These are phyloP conservation scores for Zostera marina DNA, from an alignment of 116 monocot genomes.

Conservation along the genomic window DNA sequence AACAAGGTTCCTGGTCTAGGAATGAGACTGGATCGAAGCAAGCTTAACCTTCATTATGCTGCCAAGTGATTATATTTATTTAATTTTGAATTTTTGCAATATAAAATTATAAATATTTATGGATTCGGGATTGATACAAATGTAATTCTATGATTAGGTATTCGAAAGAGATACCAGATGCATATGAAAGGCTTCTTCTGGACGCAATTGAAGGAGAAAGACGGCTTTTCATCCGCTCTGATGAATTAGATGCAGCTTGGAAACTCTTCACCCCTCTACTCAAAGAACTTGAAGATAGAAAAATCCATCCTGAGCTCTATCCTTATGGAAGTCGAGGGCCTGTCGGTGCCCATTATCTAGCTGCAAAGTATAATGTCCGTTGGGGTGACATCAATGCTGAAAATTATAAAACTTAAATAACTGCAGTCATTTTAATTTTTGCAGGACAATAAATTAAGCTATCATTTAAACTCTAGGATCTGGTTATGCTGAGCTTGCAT, in stretches of 20 bases:
- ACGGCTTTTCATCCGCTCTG: slow-evolving; percentile 52
- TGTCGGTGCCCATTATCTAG: slow-evolving; percentile 54
- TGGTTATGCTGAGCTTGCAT: no score
- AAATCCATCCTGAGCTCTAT: slow-evolving; percentile 45
- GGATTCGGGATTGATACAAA: no score
- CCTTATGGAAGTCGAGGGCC: slow-evolving; percentile 68
- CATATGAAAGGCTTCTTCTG: slow-evolving; percentile 52
- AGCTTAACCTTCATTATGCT: slow-evolving; percentile 89
- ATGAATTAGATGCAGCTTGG: slow-evolving; percentile 64
- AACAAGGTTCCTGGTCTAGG: slow-evolving; percentile 87
- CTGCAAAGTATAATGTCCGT: slow-evolving; percentile 40
- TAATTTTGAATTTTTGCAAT: background rate
- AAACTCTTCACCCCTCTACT: slow-evolving; percentile 50
- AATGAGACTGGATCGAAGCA: slow-evolving; percentile 80
- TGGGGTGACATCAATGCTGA: slow-evolving; percentile 55
- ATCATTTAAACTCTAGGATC: no score
- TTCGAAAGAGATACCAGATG: slow-evolving; percentile 59
- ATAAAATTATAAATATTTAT: no score
- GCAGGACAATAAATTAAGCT: no score
- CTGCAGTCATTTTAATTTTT: no score
- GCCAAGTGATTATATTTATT: slow-evolving; percentile 40
- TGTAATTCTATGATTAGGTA: slow-evolving; percentile 19
- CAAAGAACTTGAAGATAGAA: slow-evolving; percentile 56
- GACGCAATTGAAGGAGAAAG: slow-evolving; percentile 65
- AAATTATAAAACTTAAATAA: slow-evolving; percentile 14